Evolutionary conservation across 179 eudicot genomes (phyloP), one percentile per base, ranked within the genome.

Genomic region (Vitellaria paradoxa): DNA sequence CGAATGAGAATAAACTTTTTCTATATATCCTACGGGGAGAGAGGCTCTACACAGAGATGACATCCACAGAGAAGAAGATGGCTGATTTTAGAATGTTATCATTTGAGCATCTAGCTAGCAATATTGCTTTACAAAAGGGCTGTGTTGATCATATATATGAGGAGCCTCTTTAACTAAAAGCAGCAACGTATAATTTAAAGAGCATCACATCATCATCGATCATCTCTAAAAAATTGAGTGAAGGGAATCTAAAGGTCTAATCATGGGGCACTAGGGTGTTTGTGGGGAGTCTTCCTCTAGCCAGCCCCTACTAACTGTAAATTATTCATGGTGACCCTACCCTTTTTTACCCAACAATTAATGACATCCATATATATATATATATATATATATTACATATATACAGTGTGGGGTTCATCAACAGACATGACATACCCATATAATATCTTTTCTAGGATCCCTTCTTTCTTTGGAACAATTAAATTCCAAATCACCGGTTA

Each of bases 31-130:
- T 17, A 15, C 17, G n/a, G 12, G 47, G 15, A 46, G 40, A 65
- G 15, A 37, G 37, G 26, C 40, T 65, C 47, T 46, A 65, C 7
- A 40, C 23, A 45, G 37, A 57, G 49, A 49, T 6, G 59, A 53
- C 47, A 71, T 30, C 55, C 74, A 24, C 47, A 50, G 60, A 70
- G 56, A 21, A 65, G 37, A 20, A 50, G 20, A 18, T 23, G 42
- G 60, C 55, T 30, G 37, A 74, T 74, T 74, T 61, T 42, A 74
- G 45, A 13, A 74, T 74, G 68, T 74, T 74, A 74, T 74, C 77
- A 7, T 71, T 55, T 53, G 63, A 5, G 57, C 18, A 74, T 74
- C 68, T 30, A 30, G 37, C 37, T 30, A 30, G 37, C 12, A 74
- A 74, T 42, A 60, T 61, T 74, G 45, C 57, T 74, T 73, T 23